Percentiles rank a stretch among this genome's conserved stretches.
phyloP scores from a whole-genome alignment of 768 basidiomycete genomes.

The Sarcodon aspratus region DNA sequence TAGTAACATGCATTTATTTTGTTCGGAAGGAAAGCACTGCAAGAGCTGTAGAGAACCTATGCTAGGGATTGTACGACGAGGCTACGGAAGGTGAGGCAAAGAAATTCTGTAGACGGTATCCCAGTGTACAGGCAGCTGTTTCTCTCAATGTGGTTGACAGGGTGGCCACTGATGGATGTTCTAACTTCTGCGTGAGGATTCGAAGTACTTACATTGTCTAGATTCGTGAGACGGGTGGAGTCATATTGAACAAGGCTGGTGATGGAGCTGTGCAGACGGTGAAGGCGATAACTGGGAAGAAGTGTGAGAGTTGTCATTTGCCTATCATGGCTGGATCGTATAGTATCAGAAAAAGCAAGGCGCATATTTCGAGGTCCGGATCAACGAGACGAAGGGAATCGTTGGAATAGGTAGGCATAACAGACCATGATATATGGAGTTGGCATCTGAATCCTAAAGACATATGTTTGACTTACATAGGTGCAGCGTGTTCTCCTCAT shows the following conservation, averaged over 20 bases:
- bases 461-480: conserved; percentile 17
- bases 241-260: conserved; percentile 11
- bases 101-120: too few species aligned
- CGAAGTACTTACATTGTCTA: conserved; percentile 23
- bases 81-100: too few species aligned
- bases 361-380: conserved; percentile 53
- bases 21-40: too few species aligned
- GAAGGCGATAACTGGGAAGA: conserved; percentile 26
- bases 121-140: too few species aligned
- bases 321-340: conserved; percentile 54
- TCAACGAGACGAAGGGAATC: conserved; percentile 45
- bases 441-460: too few species aligned
- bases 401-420: conserved; percentile 41
- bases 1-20: too few species aligned
- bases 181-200: conserved; percentile 50
- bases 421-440: background rate
- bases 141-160: conserved; percentile 40
- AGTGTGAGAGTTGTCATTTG: conserved; percentile 41
- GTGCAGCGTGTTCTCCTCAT: conserved; percentile 55
- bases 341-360: conserved; percentile 39
- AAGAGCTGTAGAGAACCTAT: too few species aligned
- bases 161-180: conserved; percentile 33
- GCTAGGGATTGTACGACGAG: too few species aligned
- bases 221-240: conserved; percentile 34
- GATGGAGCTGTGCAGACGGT: conserved; percentile 22